Evolutionary conservation across 2,329 filamentous ascomycete species (phyloP).

Genomic region (Rasamsonia emersonii): DNA sequence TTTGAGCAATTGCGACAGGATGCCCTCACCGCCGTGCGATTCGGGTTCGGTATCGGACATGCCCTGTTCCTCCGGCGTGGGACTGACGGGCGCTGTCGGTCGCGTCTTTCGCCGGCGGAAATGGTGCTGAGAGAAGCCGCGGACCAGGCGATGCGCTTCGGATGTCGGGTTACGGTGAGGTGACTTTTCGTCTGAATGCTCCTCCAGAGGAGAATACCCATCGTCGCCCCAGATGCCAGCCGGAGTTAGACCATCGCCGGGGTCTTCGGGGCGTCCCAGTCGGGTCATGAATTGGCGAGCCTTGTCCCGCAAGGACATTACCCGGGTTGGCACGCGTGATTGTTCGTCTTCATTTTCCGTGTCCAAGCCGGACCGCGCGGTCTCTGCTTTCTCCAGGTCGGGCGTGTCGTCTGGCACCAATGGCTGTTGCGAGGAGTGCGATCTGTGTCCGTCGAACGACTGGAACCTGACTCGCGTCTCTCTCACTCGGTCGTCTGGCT

Average conservation of each 20-base stretch:
- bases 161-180: constrained; percentile 5
- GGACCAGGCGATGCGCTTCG: constrained; percentile 25
- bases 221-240: constrained; percentile 2
- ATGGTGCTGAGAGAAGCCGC: constrained; percentile 21
- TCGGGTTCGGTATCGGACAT: constrained; percentile 10
- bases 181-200: background rate
- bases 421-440: too few species aligned
- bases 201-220: background rate
- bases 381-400: constrained; percentile 8
- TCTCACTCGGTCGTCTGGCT: too few species aligned
- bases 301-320: constrained; percentile 4
- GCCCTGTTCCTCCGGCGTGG: constrained; percentile 8
- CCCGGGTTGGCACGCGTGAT: constrained; percentile 6
- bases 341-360: constrained; percentile 5
- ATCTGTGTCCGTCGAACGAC: too few species aligned
- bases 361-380: constrained; percentile 6
- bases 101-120: constrained; percentile 12
- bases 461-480: too few species aligned
- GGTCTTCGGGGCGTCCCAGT: constrained; percentile 9
- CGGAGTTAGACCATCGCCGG: constrained; percentile 8
- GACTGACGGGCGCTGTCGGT: constrained; percentile 2
- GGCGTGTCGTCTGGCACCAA: too few species aligned
- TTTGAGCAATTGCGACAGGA: constrained; percentile 24
- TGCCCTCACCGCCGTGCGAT: constrained; percentile 19
- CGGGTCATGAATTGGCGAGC: constrained; percentile 7